Conservation (phyloP, 1,139 yeast genomes). For the Nadsonia commutata region DNA sequence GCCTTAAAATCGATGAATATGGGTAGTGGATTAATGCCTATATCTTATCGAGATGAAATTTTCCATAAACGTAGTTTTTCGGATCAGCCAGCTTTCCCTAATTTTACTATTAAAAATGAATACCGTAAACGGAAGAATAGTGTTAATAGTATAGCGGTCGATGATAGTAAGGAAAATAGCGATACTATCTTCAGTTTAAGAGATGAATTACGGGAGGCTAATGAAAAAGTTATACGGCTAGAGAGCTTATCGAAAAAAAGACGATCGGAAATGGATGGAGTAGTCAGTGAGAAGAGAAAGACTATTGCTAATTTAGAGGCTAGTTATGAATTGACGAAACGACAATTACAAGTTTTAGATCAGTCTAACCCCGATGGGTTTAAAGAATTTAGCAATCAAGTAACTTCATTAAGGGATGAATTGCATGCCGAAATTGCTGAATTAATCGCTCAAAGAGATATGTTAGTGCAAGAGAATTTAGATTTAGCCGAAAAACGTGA, state of each 20-base stretch:
- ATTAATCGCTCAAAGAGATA: slow-evolving; percentile 20
- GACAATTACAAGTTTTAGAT: slow-evolving; percentile 18
- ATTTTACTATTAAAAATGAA: neutral
- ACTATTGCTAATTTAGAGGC: slow-evolving; percentile 25
- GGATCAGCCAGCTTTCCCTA: neutral
- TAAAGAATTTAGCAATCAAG: slow-evolving; percentile 16
- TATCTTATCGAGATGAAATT: too few relatives aligned
- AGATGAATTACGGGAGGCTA: slow-evolving; percentile 18
- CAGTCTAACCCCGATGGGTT: slow-evolving; percentile 12
- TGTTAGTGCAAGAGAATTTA: slow-evolving; percentile 20
- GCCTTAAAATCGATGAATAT: too few relatives aligned
- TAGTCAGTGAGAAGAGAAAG: slow-evolving; percentile 20
- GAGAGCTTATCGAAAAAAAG: slow-evolving; percentile 16
- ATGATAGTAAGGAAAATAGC: slow-evolving; percentile 6
- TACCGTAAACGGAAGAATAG: slow-evolving; percentile 10
- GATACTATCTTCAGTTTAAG: slow-evolving; percentile 4
- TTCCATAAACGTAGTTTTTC: slow-evolving; percentile 1
- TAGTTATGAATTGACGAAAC: slow-evolving; percentile 17
- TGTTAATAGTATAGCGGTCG: slow-evolving; percentile 7
- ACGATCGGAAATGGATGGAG: slow-evolving; percentile 14
- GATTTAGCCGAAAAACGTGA: slow-evolving; percentile 17
- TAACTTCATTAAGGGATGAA: slow-evolving; percentile 15
- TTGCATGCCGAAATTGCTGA: slow-evolving; percentile 22
- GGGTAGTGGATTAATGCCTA: too few relatives aligned
- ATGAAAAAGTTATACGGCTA: slow-evolving; percentile 20